Conservation (phyloP, 78 protist genomes). For the Dictyostelium purpureum region DNA sequence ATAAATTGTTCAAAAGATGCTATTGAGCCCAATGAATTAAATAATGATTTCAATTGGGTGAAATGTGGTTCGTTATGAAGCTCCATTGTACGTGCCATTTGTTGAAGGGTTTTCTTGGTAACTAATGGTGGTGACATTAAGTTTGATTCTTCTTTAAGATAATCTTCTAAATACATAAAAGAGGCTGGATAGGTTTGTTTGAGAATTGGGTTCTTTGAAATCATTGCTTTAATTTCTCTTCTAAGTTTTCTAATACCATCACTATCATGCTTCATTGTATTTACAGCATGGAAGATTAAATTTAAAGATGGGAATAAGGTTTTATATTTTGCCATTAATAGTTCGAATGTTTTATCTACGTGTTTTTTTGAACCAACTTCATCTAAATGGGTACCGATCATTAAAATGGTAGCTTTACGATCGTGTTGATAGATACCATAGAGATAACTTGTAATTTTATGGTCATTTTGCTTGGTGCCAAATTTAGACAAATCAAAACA, state of each 20-base stretch:
- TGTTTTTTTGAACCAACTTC: not conserved
- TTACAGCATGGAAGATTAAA: not conserved
- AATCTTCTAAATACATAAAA: constrained; percentile 68
- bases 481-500: constrained; percentile 15
- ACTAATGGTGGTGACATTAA: constrained; percentile 69
- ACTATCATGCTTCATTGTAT: constrained; percentile 20
- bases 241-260: constrained; percentile 43
- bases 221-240: constrained; percentile 23
- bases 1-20: constrained; percentile 55
- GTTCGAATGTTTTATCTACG: constrained; percentile 33
- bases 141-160: constrained; percentile 41
- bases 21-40: constrained; percentile 55
- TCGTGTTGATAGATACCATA: constrained; percentile 16
- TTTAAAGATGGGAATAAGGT: constrained; percentile 1
- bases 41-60: constrained; percentile 57
- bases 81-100: constrained; percentile 68
- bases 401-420: constrained; percentile 8
- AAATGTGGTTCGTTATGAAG: constrained; percentile 70
- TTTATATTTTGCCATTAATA: not conserved
- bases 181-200: constrained; percentile 55
- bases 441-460: constrained; percentile 7
- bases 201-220: constrained; percentile 49
- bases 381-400: constrained; percentile 65
- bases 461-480: not conserved
- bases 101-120: constrained; percentile 12